Evolutionary conservation across 768 basidiomycete genomes (phyloP).

Genomic region (Galerina marginata): DNA sequence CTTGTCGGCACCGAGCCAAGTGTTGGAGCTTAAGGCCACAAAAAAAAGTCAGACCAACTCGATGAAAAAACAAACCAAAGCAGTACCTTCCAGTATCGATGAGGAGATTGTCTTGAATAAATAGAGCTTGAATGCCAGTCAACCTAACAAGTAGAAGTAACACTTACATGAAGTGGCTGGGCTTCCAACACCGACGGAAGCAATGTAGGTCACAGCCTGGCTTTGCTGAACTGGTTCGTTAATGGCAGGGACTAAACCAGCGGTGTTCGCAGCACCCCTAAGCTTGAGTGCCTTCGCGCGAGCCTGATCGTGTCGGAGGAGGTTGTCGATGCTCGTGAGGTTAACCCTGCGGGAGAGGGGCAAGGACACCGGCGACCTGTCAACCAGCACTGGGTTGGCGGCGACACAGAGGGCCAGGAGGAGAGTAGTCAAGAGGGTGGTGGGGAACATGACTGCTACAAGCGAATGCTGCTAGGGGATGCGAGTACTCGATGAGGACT

Average conservation of each 20-base stretch:
- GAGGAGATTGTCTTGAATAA: conserved; percentile 52
- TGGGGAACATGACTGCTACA: conserved; percentile 25
- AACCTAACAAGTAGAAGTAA: no score
- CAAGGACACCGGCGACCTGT: conserved; percentile 47
- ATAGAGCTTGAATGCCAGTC: background rate
- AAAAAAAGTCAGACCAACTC: no score
- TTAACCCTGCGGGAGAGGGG: conserved; percentile 60
- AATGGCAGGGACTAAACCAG: conserved; percentile 41
- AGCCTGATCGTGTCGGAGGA: conserved; percentile 56
- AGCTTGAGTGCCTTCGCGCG: conserved; percentile 51
- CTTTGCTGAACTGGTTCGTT: conserved; percentile 42
- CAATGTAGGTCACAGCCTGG: conserved; percentile 48
- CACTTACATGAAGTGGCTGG: conserved; percentile 62
- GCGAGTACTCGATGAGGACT: conserved; percentile 19
- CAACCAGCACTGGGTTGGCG: conserved; percentile 49
- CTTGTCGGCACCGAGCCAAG: conserved; percentile 64
- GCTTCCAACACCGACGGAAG: conserved; percentile 56
- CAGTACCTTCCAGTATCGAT: conserved; percentile 59
- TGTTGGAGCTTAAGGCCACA: conserved; percentile 58
- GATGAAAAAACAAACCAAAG: no score
- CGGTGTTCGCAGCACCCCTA: conserved; percentile 39
- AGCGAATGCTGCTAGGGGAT: conserved; percentile 21
- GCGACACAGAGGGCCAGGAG: conserved; percentile 51
- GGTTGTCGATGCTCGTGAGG: conserved; percentile 49
- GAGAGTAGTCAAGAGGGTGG: conserved; percentile 48